phyloP scores from a whole-genome alignment of 2,329 filamentous ascomycete species.

The Monosporascus sp. region DNA sequence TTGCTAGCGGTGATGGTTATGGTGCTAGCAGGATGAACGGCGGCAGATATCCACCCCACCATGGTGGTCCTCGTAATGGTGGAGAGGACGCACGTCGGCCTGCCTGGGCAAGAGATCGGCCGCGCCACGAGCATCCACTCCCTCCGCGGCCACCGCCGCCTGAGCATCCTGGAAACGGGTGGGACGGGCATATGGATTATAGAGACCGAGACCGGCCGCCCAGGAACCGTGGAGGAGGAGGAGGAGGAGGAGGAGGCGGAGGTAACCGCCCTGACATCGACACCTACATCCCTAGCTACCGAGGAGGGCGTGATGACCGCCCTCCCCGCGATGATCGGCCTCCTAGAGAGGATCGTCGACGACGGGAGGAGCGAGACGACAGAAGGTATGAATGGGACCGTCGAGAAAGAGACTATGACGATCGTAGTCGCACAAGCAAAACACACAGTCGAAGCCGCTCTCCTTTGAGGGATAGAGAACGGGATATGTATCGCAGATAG shows the following conservation, averaged over 20 bases:
- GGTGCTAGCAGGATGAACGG: slow-evolving; percentile 42
- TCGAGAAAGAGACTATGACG: slow-evolving; percentile 25
- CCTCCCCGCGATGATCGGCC: slow-evolving; percentile 30
- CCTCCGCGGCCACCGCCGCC: slow-evolving; percentile 47
- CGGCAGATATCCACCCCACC: slow-evolving; percentile 34
- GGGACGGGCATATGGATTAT: slow-evolving; percentile 32
- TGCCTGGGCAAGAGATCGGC: slow-evolving; percentile 48
- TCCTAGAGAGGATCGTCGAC: slow-evolving; percentile 28
- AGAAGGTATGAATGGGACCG: slow-evolving; percentile 35
- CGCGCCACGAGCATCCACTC: slow-evolving; percentile 31
- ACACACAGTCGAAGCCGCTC: slow-evolving; percentile 42
- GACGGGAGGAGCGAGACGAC: slow-evolving; percentile 31
- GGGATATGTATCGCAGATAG: slow-evolving; percentile 47
- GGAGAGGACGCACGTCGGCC: slow-evolving; percentile 40
- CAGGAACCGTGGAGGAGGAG: slow-evolving; percentile 23
- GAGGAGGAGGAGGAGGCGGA: slow-evolving; percentile 20
- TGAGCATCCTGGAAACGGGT: slow-evolving; percentile 31
- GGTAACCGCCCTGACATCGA: slow-evolving; percentile 35
- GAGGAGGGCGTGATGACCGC: slow-evolving; percentile 30
- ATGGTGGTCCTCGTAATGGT: slow-evolving; percentile 26
- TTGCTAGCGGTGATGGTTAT: slow-evolving; percentile 47
- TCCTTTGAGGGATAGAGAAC: slow-evolving; percentile 37
- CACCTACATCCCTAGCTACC: slow-evolving; percentile 46
- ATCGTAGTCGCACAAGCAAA: slow-evolving; percentile 32
- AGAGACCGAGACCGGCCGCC: slow-evolving; percentile 29